phyloP scores from a whole-genome alignment of 176 grass and related monocot genomes.

The Pontederia paniculata region DNA sequence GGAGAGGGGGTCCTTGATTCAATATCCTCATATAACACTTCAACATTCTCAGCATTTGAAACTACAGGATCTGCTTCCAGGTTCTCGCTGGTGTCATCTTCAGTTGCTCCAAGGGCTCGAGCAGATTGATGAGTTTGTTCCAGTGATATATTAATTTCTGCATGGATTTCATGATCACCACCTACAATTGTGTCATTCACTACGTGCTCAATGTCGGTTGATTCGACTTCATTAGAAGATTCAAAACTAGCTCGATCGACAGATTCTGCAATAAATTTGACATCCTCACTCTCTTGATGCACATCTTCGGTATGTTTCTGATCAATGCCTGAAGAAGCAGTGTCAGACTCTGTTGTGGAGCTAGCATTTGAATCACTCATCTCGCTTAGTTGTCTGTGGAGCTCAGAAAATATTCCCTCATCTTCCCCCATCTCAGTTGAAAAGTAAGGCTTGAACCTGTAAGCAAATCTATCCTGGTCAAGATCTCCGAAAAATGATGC shows the following conservation, averaged over 20 bases:
- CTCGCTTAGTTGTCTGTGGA: constrained; percentile 13
- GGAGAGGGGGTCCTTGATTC: constrained; percentile 5
- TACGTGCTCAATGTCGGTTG: neutral
- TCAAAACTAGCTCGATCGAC: neutral
- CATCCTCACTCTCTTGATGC: neutral
- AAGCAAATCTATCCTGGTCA: neutral
- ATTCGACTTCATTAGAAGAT: too few species aligned
- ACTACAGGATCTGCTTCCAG: constrained; percentile 15
- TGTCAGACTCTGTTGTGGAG: constrained; percentile 26
- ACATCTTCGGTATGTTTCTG: constrained; percentile 33
- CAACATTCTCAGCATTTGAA: constrained; percentile 25
- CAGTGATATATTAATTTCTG: neutral
- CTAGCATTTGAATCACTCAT: constrained; percentile 21
- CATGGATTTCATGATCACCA: neutral
- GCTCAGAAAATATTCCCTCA: constrained; percentile 18
- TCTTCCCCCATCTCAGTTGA: constrained; percentile 23
- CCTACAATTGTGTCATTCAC: neutral
- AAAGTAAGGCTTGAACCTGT: constrained; percentile 40
- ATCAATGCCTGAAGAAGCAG: constrained; percentile 27
- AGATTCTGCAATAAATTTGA: neutral
- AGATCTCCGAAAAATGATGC: constrained; percentile 17
- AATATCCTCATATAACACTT: neutral
- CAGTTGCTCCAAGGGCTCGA: constrained; percentile 3
- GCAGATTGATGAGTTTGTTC: neutral
- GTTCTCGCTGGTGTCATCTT: constrained; percentile 21